Conservation (phyloP, 306 rosid species). For the Vigna unguiculata region DNA sequence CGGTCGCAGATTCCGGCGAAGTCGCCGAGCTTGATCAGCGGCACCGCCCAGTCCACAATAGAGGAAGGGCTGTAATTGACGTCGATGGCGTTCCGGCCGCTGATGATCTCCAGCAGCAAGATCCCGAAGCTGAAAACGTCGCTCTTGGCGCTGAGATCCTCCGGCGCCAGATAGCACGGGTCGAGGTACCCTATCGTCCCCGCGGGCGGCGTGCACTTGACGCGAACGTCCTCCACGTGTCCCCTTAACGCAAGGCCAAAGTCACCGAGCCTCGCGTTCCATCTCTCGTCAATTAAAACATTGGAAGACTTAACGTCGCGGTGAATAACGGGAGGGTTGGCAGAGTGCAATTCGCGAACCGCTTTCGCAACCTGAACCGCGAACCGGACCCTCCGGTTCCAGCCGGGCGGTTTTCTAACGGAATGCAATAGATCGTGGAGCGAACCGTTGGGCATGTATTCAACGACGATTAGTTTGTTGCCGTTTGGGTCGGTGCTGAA, state of each 20-base stretch:
- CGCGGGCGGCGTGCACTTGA: slow-evolving; percentile 88
- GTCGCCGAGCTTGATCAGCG: slow-evolving; percentile 60
- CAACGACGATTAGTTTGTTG: slow-evolving; percentile 66
- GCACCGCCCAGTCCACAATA: slow-evolving; percentile 91
- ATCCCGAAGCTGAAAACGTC: slow-evolving; percentile 97
- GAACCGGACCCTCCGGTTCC: slow-evolving; percentile 66
- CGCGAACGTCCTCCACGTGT: slow-evolving; percentile 88
- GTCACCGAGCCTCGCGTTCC: slow-evolving; percentile 83
- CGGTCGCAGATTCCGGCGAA: slow-evolving; percentile 62
- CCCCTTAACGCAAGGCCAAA: slow-evolving; percentile 83
- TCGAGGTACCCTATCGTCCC: slow-evolving; percentile 95
- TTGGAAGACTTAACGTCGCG: slow-evolving; percentile 89
- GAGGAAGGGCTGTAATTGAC: slow-evolving; percentile 85
- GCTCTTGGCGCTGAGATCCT: slow-evolving; percentile 80
- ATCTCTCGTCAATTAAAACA: slow-evolving; percentile 63
- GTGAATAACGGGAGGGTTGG: slow-evolving; percentile 91
- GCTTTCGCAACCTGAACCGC: slow-evolving; percentile 77
- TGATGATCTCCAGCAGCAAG: slow-evolving; percentile 74
- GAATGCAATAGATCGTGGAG: slow-evolving; percentile 77
- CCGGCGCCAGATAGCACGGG: slow-evolving; percentile 87
- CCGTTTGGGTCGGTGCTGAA: slow-evolving; percentile 58
- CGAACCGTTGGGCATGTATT: slow-evolving; percentile 90
- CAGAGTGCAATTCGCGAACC: slow-evolving; percentile 60
- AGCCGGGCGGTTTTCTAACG: slow-evolving; percentile 62
- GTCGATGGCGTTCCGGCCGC: slow-evolving; percentile 88